Base-by-base conservation (phyloP, 768 basidiomycete genomes). In the Stropharia rugosoannulata region DNA sequence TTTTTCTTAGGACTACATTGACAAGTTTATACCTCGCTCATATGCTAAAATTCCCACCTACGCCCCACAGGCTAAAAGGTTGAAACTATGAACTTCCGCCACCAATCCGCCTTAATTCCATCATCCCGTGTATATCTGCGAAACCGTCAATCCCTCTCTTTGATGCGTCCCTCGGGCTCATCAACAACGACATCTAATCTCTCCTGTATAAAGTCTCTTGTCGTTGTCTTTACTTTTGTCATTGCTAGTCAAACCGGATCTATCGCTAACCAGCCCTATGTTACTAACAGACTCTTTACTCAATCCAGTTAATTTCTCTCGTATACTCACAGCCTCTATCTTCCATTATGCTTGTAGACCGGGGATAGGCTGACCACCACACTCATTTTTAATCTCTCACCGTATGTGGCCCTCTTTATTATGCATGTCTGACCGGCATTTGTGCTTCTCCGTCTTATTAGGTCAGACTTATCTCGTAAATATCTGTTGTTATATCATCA, bases 31-130 rank as follows among this genome's bases (percentile, higher is more conserved):
- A 54, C 57, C 59, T 18, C 59, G 62, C 38, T 57, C 59, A 29
- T 59, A 60, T 10, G 47, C 51, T 22, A 60, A 60, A 43, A 46
- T 57, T 25, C 51, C 56, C 18, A 58, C 59, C 46, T 57, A 63
- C 48, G 49, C 56, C 18, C 63, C 65, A 15, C 59, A 58, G 37
- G 49, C 60, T 19, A 66, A 66, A 47, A 54, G 60, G 42, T 57
- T 63, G 35, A 66, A 58, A 15, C 11, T 60, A 12, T 62, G 54
- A 62, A 18, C 39, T 16, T 32, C 39, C 29, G 29, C 6, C 19
- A 18, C 22, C 22, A 22, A 22, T 22, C 22, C 22, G 22, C 22
- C 13, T 16, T 51, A 51, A 51, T 51, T 32, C 29, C 39, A 29
- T 15, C 13, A 27, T 35, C 10, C 29, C 29, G n/a, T 52, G 35